Conservation (phyloP, 2,329 filamentous ascomycete genomes). For the Chaetomium sp. region DNA sequence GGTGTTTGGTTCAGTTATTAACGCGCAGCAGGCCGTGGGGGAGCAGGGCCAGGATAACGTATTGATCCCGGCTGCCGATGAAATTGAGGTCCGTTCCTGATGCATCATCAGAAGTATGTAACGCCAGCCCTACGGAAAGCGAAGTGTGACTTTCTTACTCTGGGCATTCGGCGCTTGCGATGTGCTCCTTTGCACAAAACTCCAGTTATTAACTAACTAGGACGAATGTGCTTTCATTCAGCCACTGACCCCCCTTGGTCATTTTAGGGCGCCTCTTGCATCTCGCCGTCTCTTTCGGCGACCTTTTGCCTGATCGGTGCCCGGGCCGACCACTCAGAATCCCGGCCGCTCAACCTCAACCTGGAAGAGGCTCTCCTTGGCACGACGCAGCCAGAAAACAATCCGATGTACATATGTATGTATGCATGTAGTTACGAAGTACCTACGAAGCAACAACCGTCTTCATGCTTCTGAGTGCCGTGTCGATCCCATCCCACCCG, state of each 20-base stretch:
- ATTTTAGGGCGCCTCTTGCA: background rate
- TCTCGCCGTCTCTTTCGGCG: background rate
- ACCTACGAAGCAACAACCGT: background rate
- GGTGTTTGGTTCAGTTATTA: background rate
- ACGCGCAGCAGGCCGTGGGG: background rate
- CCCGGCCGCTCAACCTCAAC: background rate
- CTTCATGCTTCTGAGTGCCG: background rate
- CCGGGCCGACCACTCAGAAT: constrained; percentile 4
- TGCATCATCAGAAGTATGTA: background rate
- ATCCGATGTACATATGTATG: background rate
- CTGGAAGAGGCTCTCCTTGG: background rate
- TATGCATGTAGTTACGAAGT: background rate
- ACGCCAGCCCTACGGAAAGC: constrained; percentile 14
- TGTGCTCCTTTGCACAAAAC: background rate
- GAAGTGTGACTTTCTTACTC: background rate
- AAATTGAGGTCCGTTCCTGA: background rate
- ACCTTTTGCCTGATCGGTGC: constrained; percentile 8
- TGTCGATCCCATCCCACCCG: constrained; percentile 11
- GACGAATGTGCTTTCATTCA: background rate
- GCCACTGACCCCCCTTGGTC: background rate
- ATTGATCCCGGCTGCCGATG: background rate
- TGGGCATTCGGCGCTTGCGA: background rate
- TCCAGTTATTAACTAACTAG: too few species aligned
- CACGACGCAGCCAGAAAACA: background rate
- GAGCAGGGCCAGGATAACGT: background rate